A percentile compares a stretch with the other conserved stretches of the same genome.
These are phyloP conservation scores for Penicillium hesseltinei DNA, from an alignment of 2,329 filamentous ascomycete species.

Conservation along the genomic window DNA sequence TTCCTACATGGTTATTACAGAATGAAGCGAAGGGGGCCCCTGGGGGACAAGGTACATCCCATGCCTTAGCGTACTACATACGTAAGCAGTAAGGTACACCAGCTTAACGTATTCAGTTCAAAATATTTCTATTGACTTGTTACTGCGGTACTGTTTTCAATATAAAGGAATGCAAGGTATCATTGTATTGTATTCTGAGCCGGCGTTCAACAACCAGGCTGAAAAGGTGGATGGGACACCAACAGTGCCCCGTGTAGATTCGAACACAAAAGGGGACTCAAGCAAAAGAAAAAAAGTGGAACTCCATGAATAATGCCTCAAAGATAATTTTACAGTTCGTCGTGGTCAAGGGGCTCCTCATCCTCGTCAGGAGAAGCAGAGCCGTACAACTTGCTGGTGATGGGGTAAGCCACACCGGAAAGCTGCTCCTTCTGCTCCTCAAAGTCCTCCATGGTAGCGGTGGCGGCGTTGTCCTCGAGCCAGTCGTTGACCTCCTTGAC, in stretches of 20 bases:
- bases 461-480: slow-evolving; percentile 90
- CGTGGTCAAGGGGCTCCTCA: slow-evolving; percentile 68
- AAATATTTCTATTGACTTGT: background rate
- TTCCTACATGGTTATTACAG: background rate
- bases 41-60: background rate
- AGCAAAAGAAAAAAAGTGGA: slow-evolving; percentile 27
- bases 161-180: slow-evolving; percentile 19
- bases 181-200: slow-evolving; percentile 21
- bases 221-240: slow-evolving; percentile 6
- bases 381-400: slow-evolving; percentile 96
- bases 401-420: slow-evolving; percentile 92
- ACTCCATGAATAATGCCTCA: slow-evolving; percentile 39
- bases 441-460: slow-evolving; percentile 87
- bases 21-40: background rate
- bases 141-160: background rate
- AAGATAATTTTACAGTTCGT: slow-evolving; percentile 68
- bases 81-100: background rate
- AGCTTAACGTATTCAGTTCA: background rate
- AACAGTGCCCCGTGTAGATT: slow-evolving; percentile 12
- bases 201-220: background rate
- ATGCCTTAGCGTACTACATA: background rate
- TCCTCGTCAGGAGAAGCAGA: slow-evolving; percentile 63
- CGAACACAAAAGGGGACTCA: slow-evolving; percentile 21
- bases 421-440: slow-evolving; percentile 99
- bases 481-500: slow-evolving; percentile 97